A percentile compares a stretch with the other conserved stretches of the same genome.
These are phyloP conservation scores for Inga leiocalycina DNA, from an alignment of 306 rosid genomes.

Conservation along the genomic window DNA sequence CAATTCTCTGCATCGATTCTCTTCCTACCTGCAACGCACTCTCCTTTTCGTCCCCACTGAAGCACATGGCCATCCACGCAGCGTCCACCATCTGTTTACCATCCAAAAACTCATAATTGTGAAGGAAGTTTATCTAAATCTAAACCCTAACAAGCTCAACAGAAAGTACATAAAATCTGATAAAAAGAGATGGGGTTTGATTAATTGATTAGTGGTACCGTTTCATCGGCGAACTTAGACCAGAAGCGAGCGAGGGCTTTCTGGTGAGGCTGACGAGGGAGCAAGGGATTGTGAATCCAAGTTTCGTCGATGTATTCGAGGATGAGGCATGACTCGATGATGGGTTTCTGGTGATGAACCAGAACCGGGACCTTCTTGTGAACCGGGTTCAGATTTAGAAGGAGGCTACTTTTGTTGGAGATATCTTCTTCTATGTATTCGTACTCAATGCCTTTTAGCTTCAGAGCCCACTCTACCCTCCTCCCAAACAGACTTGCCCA, in stretches of 20 bases:
- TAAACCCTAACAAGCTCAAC: not conserved
- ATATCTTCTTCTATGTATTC: not conserved
- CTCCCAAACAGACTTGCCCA: not conserved
- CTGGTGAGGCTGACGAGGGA: not conserved
- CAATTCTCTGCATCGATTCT: slow-evolving; percentile 50
- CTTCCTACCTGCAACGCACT: slow-evolving; percentile 32
- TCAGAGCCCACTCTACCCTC: not conserved
- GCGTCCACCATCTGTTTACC: not conserved
- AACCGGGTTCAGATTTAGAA: not conserved
- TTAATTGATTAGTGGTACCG: not conserved
- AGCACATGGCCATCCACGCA: slow-evolving; percentile 30
- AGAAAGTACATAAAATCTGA: not conserved
- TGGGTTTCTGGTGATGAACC: not conserved
- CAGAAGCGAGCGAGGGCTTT: not conserved
- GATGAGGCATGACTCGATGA: not conserved
- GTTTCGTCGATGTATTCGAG: not conserved
- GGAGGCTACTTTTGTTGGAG: not conserved
- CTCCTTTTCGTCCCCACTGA: slow-evolving; percentile 42
- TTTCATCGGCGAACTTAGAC: not conserved
- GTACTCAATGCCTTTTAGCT: not conserved
- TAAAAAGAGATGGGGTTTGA: not conserved
- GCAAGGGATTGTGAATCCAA: not conserved
- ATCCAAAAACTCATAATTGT: not conserved
- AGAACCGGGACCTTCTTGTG: not conserved
- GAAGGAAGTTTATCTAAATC: not conserved